Conservation (phyloP, 164 flowering plant species). For the Tinospora cordifolia region DNA sequence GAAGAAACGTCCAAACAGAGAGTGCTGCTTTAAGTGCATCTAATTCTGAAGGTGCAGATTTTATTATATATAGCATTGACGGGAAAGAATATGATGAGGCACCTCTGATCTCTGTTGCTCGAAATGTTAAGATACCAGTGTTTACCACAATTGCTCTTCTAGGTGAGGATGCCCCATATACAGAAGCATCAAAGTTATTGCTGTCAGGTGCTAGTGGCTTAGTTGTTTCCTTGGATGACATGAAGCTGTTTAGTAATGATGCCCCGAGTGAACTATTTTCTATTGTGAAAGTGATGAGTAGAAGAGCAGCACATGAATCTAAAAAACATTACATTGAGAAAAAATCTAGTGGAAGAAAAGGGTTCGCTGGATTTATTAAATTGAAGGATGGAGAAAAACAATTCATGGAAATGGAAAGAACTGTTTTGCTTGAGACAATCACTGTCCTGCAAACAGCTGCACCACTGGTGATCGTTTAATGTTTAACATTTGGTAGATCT, state of each 20-base stretch:
- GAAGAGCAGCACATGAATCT: conserved; percentile 17
- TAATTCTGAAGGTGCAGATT: conserved; percentile 86
- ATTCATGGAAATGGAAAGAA: conserved; percentile 62
- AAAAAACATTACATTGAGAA: conserved; percentile 18
- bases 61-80: conserved; percentile 37
- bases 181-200: conserved; percentile 31
- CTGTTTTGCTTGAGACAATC: conserved; percentile 52
- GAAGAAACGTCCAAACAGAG: conserved; percentile 47
- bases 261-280: conserved; percentile 36
- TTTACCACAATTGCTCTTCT: conserved; percentile 31
- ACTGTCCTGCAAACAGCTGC: conserved; percentile 70
- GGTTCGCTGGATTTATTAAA: conserved; percentile 40
- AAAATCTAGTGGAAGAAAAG: conserved; percentile 21
- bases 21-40: conserved; percentile 65
- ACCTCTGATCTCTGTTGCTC: conserved; percentile 23
- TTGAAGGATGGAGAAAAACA: conserved; percentile 58
- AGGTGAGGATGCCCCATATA: conserved; percentile 14
- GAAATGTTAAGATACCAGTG: conserved; percentile 66
- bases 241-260: conserved; percentile 39
- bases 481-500: conserved; percentile 50
- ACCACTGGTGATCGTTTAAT: conserved; percentile 84
- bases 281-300: conserved; percentile 14
- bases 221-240: conserved; percentile 46
- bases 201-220: conserved; percentile 76
- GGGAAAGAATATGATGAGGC: conserved; percentile 25